Base-by-base conservation (phyloP, 108 stramenopile genomes). In the Discostella pseudostelligera region DNA sequence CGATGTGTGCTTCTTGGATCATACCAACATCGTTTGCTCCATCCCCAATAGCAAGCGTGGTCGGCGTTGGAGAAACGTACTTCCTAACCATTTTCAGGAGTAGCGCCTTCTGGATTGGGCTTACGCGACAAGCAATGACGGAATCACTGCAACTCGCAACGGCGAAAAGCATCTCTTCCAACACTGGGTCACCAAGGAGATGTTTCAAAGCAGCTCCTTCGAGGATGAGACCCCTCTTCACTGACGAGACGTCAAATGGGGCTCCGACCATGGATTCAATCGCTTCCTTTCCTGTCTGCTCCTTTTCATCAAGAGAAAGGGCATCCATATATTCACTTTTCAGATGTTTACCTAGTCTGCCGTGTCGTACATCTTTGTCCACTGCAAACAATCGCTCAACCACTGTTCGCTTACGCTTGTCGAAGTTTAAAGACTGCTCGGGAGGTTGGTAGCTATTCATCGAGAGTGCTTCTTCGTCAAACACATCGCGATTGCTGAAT, bases 11-110 rank as follows among this genome's bases (percentile, higher is more conserved):
- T 64, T 91, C 93, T 76, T 95, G 92, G 47, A 98, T 96, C 97
- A 98, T 98, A 29, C 90, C 89, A 36, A 98, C 96, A 70, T 98
- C 97, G 72, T 98, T 98, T 5, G 96, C 96, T 8, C 97, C 97
- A 81, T 98, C 97, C 16, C 97, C 97, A 40, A 98, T 98, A 16
- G 97, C 96, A 12, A 98, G 81, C 14, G 96, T 95, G n/a, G 90
- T 85, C 1, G 97, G 96, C 29, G 77, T 79, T n/a, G 97, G 96
- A 19, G 57, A 65, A 16, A 94, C 88, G 46, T 93, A 74, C 26
- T 88, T 81, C 24, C 93, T 82, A 7, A 97, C 96, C 56, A 96
- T 67, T 40, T 83, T 81, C 19, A 98, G 92, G 8, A 98, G 65
- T 4, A 92, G 73, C 0, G 95, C 95, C 71, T 98, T 98, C 77